A percentile compares a stretch with the other conserved stretches of the same genome.
phyloP scores from a whole-genome alignment of 106 monocot genomes.

The Phalaenopsis equestris region DNA sequence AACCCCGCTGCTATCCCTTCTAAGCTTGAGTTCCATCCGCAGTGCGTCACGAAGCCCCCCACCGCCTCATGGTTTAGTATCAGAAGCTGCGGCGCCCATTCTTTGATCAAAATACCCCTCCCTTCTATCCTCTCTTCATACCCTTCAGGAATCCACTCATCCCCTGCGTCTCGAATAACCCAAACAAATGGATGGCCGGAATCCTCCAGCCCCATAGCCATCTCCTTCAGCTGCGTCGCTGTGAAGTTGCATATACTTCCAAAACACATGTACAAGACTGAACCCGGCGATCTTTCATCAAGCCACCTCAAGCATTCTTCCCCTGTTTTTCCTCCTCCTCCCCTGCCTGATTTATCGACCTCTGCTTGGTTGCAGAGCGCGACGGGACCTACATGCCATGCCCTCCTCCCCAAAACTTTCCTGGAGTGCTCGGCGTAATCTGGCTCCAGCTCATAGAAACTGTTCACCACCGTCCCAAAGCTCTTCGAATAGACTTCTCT shows the following conservation, averaged over 20 bases:
- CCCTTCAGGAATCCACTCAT: background rate
- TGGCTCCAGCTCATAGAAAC: constrained; percentile 15
- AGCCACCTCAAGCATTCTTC: background rate
- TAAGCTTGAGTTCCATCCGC: constrained; percentile 17
- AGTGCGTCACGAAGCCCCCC: constrained; percentile 11
- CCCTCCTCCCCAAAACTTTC: background rate
- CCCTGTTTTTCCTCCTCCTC: background rate
- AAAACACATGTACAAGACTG: constrained; percentile 17
- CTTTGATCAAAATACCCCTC: constrained; percentile 6
- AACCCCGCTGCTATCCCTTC: constrained; percentile 7
- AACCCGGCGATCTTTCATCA: background rate
- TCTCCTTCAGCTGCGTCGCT: background rate
- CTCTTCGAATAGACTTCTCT: background rate
- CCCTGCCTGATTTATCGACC: background rate
- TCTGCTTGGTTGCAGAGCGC: background rate
- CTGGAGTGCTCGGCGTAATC: background rate
- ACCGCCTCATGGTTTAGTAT: constrained; percentile 5
- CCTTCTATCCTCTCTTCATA: constrained; percentile 6
- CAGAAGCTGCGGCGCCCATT: constrained; percentile 12
- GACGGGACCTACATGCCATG: constrained; percentile 5
- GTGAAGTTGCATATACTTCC: background rate
- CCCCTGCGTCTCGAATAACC: constrained; percentile 2
- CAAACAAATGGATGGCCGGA: constrained; percentile 14
- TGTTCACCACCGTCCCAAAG: constrained; percentile 3
- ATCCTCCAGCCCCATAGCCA: constrained; percentile 13